A percentile compares a stretch with the other conserved stretches of the same genome.
phyloP scores from a whole-genome alignment of 140 eudicot genomes.

The Stevia rebaudiana region DNA sequence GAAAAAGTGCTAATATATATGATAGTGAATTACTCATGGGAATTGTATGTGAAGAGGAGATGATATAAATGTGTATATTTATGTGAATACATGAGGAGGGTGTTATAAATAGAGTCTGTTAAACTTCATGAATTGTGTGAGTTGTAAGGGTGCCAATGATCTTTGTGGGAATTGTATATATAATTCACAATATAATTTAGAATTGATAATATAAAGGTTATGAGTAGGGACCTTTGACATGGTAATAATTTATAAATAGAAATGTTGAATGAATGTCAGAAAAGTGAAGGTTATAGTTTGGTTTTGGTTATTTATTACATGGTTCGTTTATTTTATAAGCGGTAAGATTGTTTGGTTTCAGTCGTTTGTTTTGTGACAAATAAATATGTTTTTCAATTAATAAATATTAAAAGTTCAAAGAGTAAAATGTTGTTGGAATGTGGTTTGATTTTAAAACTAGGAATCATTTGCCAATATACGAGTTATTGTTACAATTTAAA shows the following conservation, averaged over 20 bases:
- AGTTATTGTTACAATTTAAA: too few species aligned
- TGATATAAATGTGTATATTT: conserved; percentile 9
- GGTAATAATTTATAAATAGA: not conserved
- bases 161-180: conserved; percentile 26
- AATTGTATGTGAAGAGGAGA: conserved; percentile 14
- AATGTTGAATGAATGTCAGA: not conserved
- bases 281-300: conserved; percentile 12
- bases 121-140: conserved; percentile 15
- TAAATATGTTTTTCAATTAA: too few species aligned
- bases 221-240: not conserved
- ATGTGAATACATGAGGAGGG: conserved; percentile 1
- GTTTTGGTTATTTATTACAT: not conserved
- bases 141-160: conserved; percentile 17
- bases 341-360: too few species aligned
- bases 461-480: too few species aligned
- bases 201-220: conserved; percentile 1
- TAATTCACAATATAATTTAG: conserved; percentile 11
- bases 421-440: too few species aligned
- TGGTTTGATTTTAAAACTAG: too few species aligned
- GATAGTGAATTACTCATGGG: not conserved
- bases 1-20: not conserved
- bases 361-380: too few species aligned
- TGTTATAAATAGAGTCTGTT: conserved; percentile 16
- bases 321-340: not conserved
- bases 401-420: too few species aligned